A percentile compares a stretch with the other conserved stretches of the same genome.
These are phyloP conservation scores for Endocladia muricata DNA, from an alignment of 31 red algal genomes.

Conservation along the genomic window DNA sequence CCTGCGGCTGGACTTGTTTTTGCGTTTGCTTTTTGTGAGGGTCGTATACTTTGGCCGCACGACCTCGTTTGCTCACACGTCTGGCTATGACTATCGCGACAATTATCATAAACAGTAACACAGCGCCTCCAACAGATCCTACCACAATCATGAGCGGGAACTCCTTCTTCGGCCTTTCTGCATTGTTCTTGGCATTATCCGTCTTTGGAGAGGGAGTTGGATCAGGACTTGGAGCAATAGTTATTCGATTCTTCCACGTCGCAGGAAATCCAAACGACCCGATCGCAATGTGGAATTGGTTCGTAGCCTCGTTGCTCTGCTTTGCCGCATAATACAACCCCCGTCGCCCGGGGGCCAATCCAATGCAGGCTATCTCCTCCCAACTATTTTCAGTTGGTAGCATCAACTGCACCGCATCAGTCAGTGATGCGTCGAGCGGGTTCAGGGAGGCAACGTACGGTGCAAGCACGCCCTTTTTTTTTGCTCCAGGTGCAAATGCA, in stretches of 20 bases:
- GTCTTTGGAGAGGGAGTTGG: conserved; percentile 24
- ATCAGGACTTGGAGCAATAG: neutral
- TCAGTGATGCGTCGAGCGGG: conserved; percentile 36
- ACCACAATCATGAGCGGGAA: conserved; percentile 4
- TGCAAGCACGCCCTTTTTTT: conserved; percentile 37
- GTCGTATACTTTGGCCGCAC: neutral
- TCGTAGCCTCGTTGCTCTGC: conserved; percentile 49
- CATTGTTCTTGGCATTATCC: neutral
- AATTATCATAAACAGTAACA: conserved; percentile 1
- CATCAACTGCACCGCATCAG: conserved; percentile 28
- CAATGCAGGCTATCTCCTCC: conserved; percentile 38
- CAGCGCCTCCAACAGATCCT: neutral
- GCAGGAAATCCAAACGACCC: conserved; percentile 47
- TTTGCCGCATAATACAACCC: conserved; percentile 52
- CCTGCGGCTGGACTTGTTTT: neutral
- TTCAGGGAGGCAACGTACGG: conserved; percentile 45
- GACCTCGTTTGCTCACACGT: neutral
- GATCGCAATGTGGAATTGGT: conserved; percentile 40
- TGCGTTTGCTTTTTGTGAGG: neutral
- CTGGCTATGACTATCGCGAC: neutral
- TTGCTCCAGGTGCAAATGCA: conserved; percentile 18
- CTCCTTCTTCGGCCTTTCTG: neutral
- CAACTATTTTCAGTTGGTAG: conserved; percentile 15
- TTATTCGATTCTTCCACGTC: conserved; percentile 44
- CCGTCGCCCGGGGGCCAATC: neutral